A percentile compares a stretch with the other conserved stretches of the same genome.
These are phyloP conservation scores for Austroboletus eburneus DNA, from an alignment of 768 basidiomycete genomes.

Conservation along the genomic window DNA sequence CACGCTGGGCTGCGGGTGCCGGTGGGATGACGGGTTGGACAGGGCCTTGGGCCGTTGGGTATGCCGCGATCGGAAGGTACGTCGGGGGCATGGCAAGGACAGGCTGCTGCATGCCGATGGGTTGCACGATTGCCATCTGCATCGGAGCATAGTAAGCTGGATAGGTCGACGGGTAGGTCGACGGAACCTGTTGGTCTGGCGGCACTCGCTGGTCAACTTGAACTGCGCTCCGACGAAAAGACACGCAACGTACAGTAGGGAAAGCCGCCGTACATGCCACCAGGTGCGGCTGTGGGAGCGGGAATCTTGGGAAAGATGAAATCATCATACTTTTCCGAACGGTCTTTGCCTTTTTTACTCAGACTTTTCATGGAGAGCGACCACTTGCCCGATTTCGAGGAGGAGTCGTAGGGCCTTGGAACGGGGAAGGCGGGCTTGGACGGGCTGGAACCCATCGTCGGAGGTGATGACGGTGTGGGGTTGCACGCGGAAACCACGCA, in stretches of 20 bases:
- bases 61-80: conserved; percentile 25
- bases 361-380: conserved; percentile 12
- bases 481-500: conserved; percentile 5
- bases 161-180: conserved; percentile 16
- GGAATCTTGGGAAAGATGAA: conserved; percentile 16
- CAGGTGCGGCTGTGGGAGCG: conserved; percentile 1
- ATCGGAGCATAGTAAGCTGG: conserved; percentile 30
- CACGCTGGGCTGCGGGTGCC: background rate
- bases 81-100: conserved; percentile 24
- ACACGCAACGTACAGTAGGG: conserved; percentile 22
- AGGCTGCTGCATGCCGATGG: conserved; percentile 25
- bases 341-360: conserved; percentile 17
- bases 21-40: conserved; percentile 11
- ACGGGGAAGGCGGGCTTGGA: conserved; percentile 25
- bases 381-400: conserved; percentile 17
- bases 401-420: conserved; percentile 2
- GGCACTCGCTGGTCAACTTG: conserved; percentile 23
- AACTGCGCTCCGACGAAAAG: no score
- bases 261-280: conserved; percentile 9
- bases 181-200: no score
- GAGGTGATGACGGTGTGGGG: background rate
- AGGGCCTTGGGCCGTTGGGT: conserved; percentile 10
- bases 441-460: conserved; percentile 21
- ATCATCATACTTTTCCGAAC: conserved; percentile 16
- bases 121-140: conserved; percentile 21